Evolutionary conservation across 2,329 filamentous ascomycete species (phyloP).

Genomic region (Colletotrichum sp.): DNA sequence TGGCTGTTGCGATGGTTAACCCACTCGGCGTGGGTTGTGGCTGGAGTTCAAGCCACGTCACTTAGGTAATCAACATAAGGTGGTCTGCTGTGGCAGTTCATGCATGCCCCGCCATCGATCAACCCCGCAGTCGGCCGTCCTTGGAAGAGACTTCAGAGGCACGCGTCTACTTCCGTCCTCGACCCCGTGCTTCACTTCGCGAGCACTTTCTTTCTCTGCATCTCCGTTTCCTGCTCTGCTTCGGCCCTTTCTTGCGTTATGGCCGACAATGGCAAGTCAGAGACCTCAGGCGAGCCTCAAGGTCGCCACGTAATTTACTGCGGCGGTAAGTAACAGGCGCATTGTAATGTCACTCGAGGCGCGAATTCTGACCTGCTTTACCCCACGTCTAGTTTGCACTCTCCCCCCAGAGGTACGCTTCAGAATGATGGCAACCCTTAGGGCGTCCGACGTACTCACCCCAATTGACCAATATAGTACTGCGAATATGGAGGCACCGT

Average conservation of each 20-base stretch:
- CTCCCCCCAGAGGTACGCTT: constrained; percentile 66
- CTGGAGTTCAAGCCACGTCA: not conserved
- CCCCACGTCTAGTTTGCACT: constrained; percentile 58
- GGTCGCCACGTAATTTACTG: constrained; percentile 60
- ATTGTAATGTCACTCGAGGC: not conserved
- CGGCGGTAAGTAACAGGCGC: constrained; percentile 52
- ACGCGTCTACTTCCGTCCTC: constrained; percentile 7
- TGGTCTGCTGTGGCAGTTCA: constrained; percentile 14
- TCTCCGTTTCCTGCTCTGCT: not conserved
- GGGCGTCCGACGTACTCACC: not conserved
- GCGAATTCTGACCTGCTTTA: constrained; percentile 7
- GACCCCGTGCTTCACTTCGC: constrained; percentile 17
- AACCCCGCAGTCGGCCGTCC: constrained; percentile 22
- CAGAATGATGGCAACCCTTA: not conserved
- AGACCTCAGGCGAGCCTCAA: constrained; percentile 51
- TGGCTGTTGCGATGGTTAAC: not conserved
- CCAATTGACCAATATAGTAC: constrained; percentile 65
- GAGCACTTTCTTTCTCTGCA: not conserved
- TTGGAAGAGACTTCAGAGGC: constrained; percentile 6
- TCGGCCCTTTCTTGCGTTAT: constrained; percentile 40
- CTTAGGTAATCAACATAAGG: not conserved
- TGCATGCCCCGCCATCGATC: constrained; percentile 20
- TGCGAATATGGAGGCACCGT: constrained; percentile 97
- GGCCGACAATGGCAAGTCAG: constrained; percentile 58
- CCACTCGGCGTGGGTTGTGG: not conserved